Base-by-base conservation (phyloP, 495 filamentous ascomycete species). In the Xylaria nigripes region DNA sequence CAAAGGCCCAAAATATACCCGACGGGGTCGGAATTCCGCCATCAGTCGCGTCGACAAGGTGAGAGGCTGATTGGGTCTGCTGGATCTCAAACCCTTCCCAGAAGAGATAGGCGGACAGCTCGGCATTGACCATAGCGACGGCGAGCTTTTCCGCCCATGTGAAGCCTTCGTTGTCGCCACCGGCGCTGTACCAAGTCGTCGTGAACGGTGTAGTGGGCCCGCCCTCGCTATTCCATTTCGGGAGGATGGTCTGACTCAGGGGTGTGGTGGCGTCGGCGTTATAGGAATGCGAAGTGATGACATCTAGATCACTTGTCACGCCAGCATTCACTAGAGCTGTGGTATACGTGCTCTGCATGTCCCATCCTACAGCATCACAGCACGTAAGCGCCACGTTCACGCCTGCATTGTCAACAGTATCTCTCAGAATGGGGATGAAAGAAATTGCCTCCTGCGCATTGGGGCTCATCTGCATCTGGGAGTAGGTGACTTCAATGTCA, bases 81-180 rank as follows among this genome's bases (percentile, higher is more conserved):
- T 61, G 61, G 8, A 65, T 64, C 45, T 72, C 63, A 1, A 64
- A 56, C 21, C 75, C 75, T 51, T 73, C 69, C 78, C 79, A 80
- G 63, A 76, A 81, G 3, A 81, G 65, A 53, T 75, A 79, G 6
- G 66, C 78, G 25, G 68, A 72, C 12, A 74, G 52, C 53, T 77
- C 75, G 2, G 66, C 69, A 15, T 68, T 56, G 21, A 68, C 68
- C 34, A 81, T 59, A 5, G 63, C 72, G 5, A 64, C 65, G n/a
- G 72, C 68, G 32, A 81, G 76, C 47, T 73, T 68, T 50, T 71
- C 74, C 1, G 81, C 81, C 81, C 81, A 84, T 1, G 73, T 74
- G 42, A 76, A 60, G 2, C 79, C 80, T 51, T 84, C 80, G 19
- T 73, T 72, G 4, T 63, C 57, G 12, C 57, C 70, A 16, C 76